Conservation (phyloP, 352 stramenopile species). For the Thalassiosira mediterranea region DNA sequence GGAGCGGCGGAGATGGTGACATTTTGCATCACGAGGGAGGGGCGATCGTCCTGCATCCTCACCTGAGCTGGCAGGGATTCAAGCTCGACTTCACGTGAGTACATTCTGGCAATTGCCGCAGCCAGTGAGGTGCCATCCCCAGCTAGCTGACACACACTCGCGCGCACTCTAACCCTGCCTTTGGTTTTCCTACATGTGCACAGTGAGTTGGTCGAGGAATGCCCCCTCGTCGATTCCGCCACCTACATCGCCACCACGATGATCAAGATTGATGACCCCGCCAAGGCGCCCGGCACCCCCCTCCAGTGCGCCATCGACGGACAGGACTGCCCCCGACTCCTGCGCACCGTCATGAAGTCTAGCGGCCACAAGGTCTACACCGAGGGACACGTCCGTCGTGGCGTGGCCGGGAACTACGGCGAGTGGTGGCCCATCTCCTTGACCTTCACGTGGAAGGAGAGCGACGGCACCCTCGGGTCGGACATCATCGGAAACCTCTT, state of each 20-base stretch:
- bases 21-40: no score
- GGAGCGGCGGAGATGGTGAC: constrained; percentile 24
- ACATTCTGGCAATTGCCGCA: no score
- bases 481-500: constrained; percentile 23
- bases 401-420: constrained; percentile 27
- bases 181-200: no score
- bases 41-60: no score
- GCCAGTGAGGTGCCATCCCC: no score
- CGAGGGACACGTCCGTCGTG: constrained; percentile 1
- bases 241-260: constrained; percentile 39
- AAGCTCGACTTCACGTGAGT: constrained; percentile 51
- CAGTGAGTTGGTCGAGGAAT: constrained; percentile 32
- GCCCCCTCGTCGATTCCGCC: constrained; percentile 23
- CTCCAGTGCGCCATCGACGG: constrained; percentile 15
- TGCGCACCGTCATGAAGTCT: constrained; percentile 1
- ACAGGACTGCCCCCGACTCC: constrained; percentile 15
- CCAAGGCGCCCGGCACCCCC: background rate
- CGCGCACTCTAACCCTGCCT: no score
- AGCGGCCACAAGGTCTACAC: constrained; percentile 1
- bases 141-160: no score
- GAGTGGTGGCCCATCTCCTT: constrained; percentile 39
- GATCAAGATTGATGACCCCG: constrained; percentile 24
- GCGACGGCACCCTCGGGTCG: background rate
- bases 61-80: constrained; percentile 14
- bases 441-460: background rate